Percentiles rank a stretch among this genome's conserved stretches.
Evolutionary conservation across 208 protist species (phyloP).

Genomic region (Balamuthia mandrillaris): DNA sequence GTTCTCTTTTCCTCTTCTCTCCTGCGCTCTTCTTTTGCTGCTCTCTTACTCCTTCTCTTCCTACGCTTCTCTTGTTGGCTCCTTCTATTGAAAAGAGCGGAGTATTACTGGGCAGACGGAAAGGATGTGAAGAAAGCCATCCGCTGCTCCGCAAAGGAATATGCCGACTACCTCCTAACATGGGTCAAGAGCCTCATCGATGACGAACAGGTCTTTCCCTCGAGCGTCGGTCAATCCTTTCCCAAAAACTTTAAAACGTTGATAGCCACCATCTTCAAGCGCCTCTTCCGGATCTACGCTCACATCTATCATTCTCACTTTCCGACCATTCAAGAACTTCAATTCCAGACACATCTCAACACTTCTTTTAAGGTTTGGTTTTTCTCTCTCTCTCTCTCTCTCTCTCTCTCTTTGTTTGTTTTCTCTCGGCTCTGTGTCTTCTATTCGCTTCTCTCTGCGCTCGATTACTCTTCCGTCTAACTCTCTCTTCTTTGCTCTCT

Average conservation of each 20-base stretch:
- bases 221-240: conserved; percentile 81
- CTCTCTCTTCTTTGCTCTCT: neutral
- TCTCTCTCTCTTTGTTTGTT: no score
- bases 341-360: conserved; percentile 95
- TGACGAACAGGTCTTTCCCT: conserved; percentile 93
- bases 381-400: neutral
- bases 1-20: no score
- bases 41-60: no score
- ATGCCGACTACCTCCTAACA: conserved; percentile 93
- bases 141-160: conserved; percentile 91
- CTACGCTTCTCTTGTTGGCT: no score
- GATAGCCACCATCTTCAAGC: conserved; percentile 93
- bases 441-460: no score
- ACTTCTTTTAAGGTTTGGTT: conserved; percentile 83
- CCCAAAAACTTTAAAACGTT: conserved; percentile 74
- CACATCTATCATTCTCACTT: conserved; percentile 99
- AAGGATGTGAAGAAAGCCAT: conserved; percentile 84
- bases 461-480: no score
- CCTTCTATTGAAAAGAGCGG: no score
- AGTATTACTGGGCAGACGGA: conserved; percentile 96
- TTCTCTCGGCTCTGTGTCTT: no score
- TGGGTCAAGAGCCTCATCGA: conserved; percentile 96
- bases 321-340: conserved; percentile 85
- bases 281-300: conserved; percentile 97
- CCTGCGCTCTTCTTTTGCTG: no score